phyloP scores from a whole-genome alignment of 345 rosid genomes.

The Carallia brachiata region DNA sequence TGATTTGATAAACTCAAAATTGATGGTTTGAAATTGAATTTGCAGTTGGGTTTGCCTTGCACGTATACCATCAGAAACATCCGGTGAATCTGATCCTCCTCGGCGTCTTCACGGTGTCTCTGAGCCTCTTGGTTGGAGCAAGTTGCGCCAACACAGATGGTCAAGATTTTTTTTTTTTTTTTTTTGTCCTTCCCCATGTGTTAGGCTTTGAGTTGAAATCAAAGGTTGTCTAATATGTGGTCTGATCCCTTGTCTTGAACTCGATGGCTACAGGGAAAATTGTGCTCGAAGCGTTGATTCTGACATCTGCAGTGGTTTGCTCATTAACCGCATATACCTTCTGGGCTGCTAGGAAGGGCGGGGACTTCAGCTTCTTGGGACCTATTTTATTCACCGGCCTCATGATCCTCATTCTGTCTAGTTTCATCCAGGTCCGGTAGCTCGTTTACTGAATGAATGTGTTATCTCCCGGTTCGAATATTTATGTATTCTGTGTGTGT shows the following conservation, averaged over 20 bases:
- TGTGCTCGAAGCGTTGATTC: constrained; percentile 86
- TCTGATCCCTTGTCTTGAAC: not conserved
- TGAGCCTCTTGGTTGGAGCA: constrained; percentile 82
- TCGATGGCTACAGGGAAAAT: constrained; percentile 63
- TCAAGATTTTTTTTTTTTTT: constrained; percentile 28
- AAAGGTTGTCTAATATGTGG: not conserved
- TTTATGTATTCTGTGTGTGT: no score
- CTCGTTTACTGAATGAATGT: not conserved
- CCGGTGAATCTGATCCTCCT: constrained; percentile 82
- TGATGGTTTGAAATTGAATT: not conserved
- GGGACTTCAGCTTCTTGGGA: constrained; percentile 87
- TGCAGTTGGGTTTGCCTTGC: constrained; percentile 94
- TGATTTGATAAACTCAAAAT: no score
- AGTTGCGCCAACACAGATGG: constrained; percentile 91
- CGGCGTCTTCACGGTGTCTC: constrained; percentile 77
- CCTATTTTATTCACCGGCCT: constrained; percentile 90
- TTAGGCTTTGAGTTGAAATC: not conserved
- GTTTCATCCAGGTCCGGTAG: constrained; percentile 74
- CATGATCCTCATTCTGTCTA: constrained; percentile 64
- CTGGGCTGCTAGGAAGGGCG: constrained; percentile 97
- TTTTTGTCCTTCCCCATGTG: not conserved
- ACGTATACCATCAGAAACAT: constrained; percentile 89
- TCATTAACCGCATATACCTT: constrained; percentile 89
- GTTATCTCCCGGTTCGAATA: not conserved
- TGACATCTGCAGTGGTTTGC: constrained; percentile 77